Conservation (phyloP, 495 filamentous ascomycete species). For the Parathielavia hyrcaniae region DNA sequence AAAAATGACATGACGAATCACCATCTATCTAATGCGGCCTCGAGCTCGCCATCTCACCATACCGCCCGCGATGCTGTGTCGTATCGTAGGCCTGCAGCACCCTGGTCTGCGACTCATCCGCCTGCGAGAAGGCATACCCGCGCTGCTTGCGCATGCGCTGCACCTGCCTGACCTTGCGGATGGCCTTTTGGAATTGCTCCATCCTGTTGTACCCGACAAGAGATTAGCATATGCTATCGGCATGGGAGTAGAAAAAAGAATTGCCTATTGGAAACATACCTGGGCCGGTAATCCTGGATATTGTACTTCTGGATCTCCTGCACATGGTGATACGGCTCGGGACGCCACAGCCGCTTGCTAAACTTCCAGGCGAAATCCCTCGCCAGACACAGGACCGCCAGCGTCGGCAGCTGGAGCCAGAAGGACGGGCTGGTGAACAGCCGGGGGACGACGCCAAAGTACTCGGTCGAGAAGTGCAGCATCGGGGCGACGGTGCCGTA, state of each 20-base stretch:
- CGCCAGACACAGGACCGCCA: constrained; percentile 78
- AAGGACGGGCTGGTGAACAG: constrained; percentile 77
- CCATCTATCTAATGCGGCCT: constrained; percentile 26
- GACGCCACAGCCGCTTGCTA: constrained; percentile 91
- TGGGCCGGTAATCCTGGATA: constrained; percentile 94
- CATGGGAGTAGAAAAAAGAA: too few species aligned
- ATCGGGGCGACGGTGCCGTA: constrained; percentile 89
- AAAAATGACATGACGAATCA: not conserved
- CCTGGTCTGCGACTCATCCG: constrained; percentile 88
- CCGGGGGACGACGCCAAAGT: constrained; percentile 72
- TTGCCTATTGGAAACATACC: constrained; percentile 41
- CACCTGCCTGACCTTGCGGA: constrained; percentile 95
- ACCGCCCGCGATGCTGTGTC: constrained; percentile 80
- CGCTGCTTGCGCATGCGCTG: constrained; percentile 99
- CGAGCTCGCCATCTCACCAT: constrained; percentile 90
- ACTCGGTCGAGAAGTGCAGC: constrained; percentile 76
- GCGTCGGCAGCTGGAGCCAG: constrained; percentile 76
- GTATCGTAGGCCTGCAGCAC: constrained; percentile 97
- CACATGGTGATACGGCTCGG: constrained; percentile 94
- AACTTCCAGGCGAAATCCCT: constrained; percentile 83
- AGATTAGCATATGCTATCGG: too few species aligned
- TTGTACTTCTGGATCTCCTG: constrained; percentile 99
- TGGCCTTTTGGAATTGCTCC: constrained; percentile 99
- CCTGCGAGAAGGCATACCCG: constrained; percentile 96
- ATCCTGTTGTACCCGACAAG: constrained; percentile 58